phyloP scores from a whole-genome alignment of 345 rosid species.

The Citrus cavaleriei region DNA sequence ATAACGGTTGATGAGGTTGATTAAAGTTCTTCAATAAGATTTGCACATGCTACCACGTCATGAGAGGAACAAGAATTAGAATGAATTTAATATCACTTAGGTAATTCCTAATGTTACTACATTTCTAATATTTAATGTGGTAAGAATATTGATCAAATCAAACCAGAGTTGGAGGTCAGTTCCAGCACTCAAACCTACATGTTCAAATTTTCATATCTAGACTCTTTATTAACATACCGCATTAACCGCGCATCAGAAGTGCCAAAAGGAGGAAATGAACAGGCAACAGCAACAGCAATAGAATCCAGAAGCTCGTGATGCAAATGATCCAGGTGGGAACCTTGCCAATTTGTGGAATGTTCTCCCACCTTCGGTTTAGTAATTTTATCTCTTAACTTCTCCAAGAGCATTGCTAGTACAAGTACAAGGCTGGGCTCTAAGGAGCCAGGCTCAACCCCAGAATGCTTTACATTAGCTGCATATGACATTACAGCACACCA shows the following conservation, averaged over 20 bases:
- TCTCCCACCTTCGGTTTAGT: constrained; percentile 34
- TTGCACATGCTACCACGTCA: neutral
- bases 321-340: constrained; percentile 60
- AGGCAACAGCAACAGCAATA: constrained; percentile 50
- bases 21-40: neutral
- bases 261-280: constrained; percentile 38
- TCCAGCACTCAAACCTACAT: neutral
- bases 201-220: constrained; percentile 4
- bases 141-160: neutral
- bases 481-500: constrained; percentile 62
- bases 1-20: neutral
- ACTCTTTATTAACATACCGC: constrained; percentile 44
- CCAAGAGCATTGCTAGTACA: constrained; percentile 58
- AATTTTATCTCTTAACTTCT: constrained; percentile 63
- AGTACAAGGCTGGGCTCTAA: constrained; percentile 31
- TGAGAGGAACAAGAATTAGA: neutral
- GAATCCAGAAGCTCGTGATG: constrained; percentile 79
- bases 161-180: neutral
- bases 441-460: constrained; percentile 27
- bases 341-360: constrained; percentile 30
- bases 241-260: constrained; percentile 52
- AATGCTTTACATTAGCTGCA: constrained; percentile 38
- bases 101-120: neutral
- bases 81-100: neutral
- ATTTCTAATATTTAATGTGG: neutral